Percentiles rank a stretch among this genome's conserved stretches.
These are phyloP conservation scores for Coniochaeta sp. DNA, from an alignment of 2,329 filamentous ascomycete species.

Conservation along the genomic window DNA sequence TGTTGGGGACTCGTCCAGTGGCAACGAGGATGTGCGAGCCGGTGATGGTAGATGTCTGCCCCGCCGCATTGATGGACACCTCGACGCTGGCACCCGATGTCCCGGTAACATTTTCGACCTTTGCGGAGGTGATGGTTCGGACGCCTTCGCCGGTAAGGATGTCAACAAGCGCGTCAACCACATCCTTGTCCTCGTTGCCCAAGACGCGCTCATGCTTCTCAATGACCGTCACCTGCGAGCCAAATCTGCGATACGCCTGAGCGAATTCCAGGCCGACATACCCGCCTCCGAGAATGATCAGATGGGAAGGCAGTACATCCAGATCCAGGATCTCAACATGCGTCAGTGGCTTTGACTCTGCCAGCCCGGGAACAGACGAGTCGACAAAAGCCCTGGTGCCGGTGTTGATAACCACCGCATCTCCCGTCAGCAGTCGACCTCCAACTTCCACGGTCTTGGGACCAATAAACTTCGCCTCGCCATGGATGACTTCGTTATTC, in stretches of 20 bases:
- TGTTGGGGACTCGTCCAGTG: slow-evolving; percentile 42
- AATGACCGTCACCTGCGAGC: slow-evolving; percentile 39
- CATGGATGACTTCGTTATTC: slow-evolving; percentile 12
- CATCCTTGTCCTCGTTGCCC: slow-evolving; percentile 39
- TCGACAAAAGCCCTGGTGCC: slow-evolving; percentile 32
- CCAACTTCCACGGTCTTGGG: slow-evolving; percentile 28
- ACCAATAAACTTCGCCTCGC: slow-evolving; percentile 35
- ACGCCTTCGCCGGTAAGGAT: slow-evolving; percentile 41
- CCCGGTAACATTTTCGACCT: background rate
- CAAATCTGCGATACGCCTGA: slow-evolving; percentile 42
- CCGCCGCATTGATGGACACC: background rate
- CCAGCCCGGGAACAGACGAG: slow-evolving; percentile 29
- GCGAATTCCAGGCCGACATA: slow-evolving; percentile 47
- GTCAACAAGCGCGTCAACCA: slow-evolving; percentile 31
- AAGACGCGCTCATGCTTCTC: slow-evolving; percentile 35
- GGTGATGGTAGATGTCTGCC: slow-evolving; percentile 12
- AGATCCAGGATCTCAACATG: slow-evolving; percentile 32
- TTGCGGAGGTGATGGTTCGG: slow-evolving; percentile 26
- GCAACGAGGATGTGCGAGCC: slow-evolving; percentile 44
- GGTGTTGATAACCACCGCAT: slow-evolving; percentile 37
- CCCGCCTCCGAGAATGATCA: slow-evolving; percentile 45
- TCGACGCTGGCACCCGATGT: background rate
- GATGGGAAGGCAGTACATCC: slow-evolving; percentile 34
- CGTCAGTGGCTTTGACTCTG: slow-evolving; percentile 34
- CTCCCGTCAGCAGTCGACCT: slow-evolving; percentile 26